A percentile compares a stretch with the other conserved stretches of the same genome.
Conservation (phyloP, 2,329 filamentous ascomycete genomes). For the Cordyceps cicadae region DNA sequence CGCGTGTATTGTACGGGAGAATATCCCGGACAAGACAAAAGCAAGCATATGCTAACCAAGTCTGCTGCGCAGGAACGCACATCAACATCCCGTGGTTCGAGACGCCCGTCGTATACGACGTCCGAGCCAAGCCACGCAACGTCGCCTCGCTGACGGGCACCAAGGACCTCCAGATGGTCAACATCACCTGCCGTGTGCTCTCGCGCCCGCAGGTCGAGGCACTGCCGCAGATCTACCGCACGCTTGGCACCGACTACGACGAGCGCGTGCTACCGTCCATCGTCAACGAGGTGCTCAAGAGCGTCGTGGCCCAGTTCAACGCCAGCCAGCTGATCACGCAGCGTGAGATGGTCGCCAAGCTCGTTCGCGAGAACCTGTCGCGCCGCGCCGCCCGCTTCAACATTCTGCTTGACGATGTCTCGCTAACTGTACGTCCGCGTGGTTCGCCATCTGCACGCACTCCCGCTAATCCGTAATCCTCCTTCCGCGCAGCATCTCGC, state of each 20-base stretch:
- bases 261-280: constrained; percentile 95
- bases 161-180: constrained; percentile 99
- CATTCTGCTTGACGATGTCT: constrained; percentile 95
- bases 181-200: constrained; percentile 98
- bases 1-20: background rate
- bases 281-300: constrained; percentile 98
- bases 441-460: too few species aligned
- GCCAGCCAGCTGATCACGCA: constrained; percentile 97
- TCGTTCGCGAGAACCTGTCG: constrained; percentile 89
- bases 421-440: constrained; percentile 64
- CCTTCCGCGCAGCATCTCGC: constrained; percentile 49
- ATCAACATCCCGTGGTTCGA: constrained; percentile 94
- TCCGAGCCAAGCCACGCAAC: constrained; percentile 93
- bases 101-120: constrained; percentile 92
- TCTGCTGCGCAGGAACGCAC: constrained; percentile 62
- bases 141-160: constrained; percentile 95
- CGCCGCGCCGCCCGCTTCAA: constrained; percentile 91
- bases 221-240: constrained; percentile 94
- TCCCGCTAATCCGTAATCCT: background rate
- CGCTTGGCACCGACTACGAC: constrained; percentile 90
- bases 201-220: constrained; percentile 81
- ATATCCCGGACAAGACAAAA: background rate
- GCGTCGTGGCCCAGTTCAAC: constrained; percentile 97
- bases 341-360: constrained; percentile 86
- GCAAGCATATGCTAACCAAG: constrained; percentile 7